Evolutionary conservation across 148 eudicot genomes (phyloP).

Genomic region (Vaccinium corymbosum): DNA sequence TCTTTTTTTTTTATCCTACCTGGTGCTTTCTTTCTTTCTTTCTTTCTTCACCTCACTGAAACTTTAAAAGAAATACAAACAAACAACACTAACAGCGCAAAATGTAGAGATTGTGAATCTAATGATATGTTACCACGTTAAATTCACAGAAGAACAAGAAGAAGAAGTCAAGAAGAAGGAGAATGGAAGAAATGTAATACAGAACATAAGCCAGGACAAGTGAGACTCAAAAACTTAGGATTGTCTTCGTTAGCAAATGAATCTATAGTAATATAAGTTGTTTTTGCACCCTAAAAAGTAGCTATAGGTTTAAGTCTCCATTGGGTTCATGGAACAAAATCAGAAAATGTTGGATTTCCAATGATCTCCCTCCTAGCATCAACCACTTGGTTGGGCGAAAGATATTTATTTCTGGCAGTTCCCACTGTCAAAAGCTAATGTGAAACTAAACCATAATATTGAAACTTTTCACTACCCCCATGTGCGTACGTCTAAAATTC

Average conservation of each 20-base stretch:
- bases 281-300: background rate
- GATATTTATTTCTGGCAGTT: background rate
- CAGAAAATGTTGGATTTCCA: background rate
- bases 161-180: background rate
- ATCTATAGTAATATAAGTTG: background rate
- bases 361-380: background rate
- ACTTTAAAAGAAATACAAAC: background rate
- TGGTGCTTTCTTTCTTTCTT: background rate
- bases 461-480: background rate
- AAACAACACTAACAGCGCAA: background rate
- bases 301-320: background rate
- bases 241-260: background rate
- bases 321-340: conserved; percentile 1
- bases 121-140: background rate
- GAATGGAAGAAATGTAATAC: background rate
- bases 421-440: background rate
- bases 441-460: background rate
- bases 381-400: background rate
- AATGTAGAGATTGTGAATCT: background rate
- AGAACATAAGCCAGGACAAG: background rate
- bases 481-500: background rate
- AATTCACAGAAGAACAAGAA: background rate
- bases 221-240: background rate
- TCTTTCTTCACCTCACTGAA: background rate
- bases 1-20: background rate